phyloP scores from a whole-genome alignment of 164 flowering plant species.

The Stephania japonica region DNA sequence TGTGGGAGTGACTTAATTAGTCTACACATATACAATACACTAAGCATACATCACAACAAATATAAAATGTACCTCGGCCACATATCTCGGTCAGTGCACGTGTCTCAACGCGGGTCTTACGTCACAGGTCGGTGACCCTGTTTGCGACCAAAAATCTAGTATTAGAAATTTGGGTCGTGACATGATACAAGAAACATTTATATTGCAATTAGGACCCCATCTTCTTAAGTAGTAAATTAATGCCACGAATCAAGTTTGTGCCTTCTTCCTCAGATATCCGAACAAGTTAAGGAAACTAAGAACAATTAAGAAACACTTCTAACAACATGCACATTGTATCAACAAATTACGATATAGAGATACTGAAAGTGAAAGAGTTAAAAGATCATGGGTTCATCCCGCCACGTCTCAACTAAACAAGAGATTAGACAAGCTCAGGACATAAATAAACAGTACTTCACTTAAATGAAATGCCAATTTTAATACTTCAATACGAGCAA shows the following conservation, averaged over 20 bases:
- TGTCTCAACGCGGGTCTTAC: too few species aligned
- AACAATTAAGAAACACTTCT: not conserved
- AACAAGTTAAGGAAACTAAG: too few species aligned
- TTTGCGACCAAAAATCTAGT: too few species aligned
- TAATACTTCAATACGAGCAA: not conserved
- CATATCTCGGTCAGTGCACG: too few species aligned
- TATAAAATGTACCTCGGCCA: too few species aligned
- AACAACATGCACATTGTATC: not conserved
- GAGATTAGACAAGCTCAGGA: not conserved
- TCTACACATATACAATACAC: too few species aligned
- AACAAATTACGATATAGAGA: not conserved
- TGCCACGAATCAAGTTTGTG: not conserved
- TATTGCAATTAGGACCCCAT: not conserved
- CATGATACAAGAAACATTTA: too few species aligned
- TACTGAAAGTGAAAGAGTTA: not conserved
- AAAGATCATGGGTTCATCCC: not conserved
- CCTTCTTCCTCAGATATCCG: not conserved
- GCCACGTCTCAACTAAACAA: not conserved
- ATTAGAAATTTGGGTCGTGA: too few species aligned
- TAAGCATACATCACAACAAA: too few species aligned
- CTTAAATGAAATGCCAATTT: not conserved
- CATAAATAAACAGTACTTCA: not conserved
- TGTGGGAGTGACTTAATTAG: too few species aligned
- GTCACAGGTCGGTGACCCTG: too few species aligned
- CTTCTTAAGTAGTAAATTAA: too few species aligned